Evolutionary conservation across 768 basidiomycete genomes (phyloP).

Genomic region (Boletellus sp.): DNA sequence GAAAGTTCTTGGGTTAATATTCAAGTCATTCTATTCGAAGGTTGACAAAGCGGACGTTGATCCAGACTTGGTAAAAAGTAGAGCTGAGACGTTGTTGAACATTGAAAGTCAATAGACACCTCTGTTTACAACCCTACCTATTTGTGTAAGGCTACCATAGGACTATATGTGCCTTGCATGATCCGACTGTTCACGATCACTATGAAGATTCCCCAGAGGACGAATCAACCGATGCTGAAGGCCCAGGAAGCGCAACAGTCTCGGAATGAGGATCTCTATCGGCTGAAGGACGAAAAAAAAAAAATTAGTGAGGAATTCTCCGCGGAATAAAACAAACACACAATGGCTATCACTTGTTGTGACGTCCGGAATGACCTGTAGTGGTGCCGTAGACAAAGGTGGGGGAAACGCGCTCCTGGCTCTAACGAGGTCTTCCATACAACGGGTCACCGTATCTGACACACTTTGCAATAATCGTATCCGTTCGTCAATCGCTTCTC

Average conservation of each 20-base stretch:
- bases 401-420: constrained; percentile 69
- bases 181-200: neutral
- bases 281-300: neutral
- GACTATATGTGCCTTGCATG: neutral
- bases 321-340: constrained; percentile 7
- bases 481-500: constrained; percentile 83
- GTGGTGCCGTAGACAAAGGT: constrained; percentile 15
- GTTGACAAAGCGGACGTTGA: constrained; percentile 62
- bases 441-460: constrained; percentile 65
- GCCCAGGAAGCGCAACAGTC: neutral
- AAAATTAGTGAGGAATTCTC: neutral
- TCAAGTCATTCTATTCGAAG: constrained; percentile 60
- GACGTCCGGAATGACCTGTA: constrained; percentile 10
- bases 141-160: neutral
- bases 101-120: constrained; percentile 1
- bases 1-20: constrained; percentile 42
- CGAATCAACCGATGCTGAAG: neutral
- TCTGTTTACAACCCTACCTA: neutral
- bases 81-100: constrained; percentile 40
- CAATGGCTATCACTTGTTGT: constrained; percentile 7
- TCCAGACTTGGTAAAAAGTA: constrained; percentile 50
- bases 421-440: constrained; percentile 75
- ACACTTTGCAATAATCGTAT: constrained; percentile 76
- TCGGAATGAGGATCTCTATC: neutral
- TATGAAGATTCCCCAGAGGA: constrained; percentile 1